phyloP scores from a whole-genome alignment of 73 alveolate genomes.

The Tetrahymena borealis region DNA sequence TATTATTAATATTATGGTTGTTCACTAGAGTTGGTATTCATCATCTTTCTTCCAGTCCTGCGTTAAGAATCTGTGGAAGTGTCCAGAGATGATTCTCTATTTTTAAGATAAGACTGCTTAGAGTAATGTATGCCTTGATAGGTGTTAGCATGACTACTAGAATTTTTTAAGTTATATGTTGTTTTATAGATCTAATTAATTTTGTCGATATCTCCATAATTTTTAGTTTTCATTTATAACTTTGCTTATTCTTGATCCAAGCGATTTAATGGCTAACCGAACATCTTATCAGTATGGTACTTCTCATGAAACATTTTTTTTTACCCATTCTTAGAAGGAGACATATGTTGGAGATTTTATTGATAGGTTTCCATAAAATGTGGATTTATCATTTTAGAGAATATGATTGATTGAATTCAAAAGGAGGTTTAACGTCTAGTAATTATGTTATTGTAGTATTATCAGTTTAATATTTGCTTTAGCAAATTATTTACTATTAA shows the following conservation, averaged over 20 bases:
- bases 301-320: not conserved
- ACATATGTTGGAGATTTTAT: not conserved
- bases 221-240: not conserved
- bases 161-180: not conserved
- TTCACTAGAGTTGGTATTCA: not conserved
- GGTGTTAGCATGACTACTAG: not conserved
- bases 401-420: not conserved
- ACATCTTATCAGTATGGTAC: not conserved
- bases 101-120: not conserved
- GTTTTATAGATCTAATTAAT: not conserved
- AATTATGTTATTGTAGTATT: not conserved
- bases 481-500: no score
- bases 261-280: not conserved
- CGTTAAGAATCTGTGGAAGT: not conserved
- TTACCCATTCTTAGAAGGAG: not conserved
- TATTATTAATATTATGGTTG: not conserved
- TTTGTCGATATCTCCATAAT: not conserved
- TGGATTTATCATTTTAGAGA: not conserved
- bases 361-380: not conserved
- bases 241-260: not conserved
- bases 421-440: not conserved
- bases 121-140: not conserved
- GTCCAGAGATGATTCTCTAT: not conserved
- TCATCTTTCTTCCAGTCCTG: not conserved
- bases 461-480: not conserved